phyloP scores from a whole-genome alignment of 1,284 basidiomycete genomes.

The Malassezia cuniculi region DNA sequence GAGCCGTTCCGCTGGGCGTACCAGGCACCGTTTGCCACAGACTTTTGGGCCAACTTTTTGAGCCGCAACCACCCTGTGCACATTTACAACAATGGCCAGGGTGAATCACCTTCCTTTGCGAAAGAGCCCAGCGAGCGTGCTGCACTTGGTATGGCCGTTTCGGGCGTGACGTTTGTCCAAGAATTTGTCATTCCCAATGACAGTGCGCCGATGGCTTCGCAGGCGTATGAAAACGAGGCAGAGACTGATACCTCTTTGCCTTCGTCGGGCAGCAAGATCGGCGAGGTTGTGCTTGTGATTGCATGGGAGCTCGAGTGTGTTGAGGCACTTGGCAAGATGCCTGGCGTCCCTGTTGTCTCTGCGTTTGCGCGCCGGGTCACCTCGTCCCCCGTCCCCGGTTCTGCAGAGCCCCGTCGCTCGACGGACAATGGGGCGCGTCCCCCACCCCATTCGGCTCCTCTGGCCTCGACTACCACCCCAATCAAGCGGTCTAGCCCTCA shows the following conservation, averaged over 20 bases:
- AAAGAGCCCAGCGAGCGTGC: slow-evolving; percentile 42
- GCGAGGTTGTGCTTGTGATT: slow-evolving; percentile 46
- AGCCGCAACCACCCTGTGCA: slow-evolving; percentile 42
- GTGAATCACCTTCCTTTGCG: slow-evolving; percentile 29
- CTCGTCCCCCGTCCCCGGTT: slow-evolving; percentile 16
- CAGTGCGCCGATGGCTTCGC: background rate
- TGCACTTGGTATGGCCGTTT: slow-evolving; percentile 40
- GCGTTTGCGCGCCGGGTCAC: slow-evolving; percentile 19
- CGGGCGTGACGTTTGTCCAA: slow-evolving; percentile 44
- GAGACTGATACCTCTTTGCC: slow-evolving; percentile 13
- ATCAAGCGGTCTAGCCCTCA: background rate
- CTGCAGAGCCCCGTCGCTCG: slow-evolving; percentile 14
- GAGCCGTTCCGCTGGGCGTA: slow-evolving; percentile 23
- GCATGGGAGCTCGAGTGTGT: slow-evolving; percentile 46
- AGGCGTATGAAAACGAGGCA: slow-evolving; percentile 9
- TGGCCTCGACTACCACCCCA: background rate
- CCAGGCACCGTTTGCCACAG: slow-evolving; percentile 43
- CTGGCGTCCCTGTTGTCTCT: slow-evolving; percentile 34
- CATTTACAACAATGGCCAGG: slow-evolving; percentile 21
- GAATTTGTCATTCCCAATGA: slow-evolving; percentile 45
- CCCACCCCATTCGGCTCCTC: slow-evolving; percentile 11
- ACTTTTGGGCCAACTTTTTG: slow-evolving; percentile 45
- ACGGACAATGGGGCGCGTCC: slow-evolving; percentile 18
- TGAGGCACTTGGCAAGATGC: slow-evolving; percentile 28
- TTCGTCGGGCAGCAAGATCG: slow-evolving; percentile 41